phyloP scores from a whole-genome alignment of 108 stramenopile genomes.

The Discostella pseudostelligera region DNA sequence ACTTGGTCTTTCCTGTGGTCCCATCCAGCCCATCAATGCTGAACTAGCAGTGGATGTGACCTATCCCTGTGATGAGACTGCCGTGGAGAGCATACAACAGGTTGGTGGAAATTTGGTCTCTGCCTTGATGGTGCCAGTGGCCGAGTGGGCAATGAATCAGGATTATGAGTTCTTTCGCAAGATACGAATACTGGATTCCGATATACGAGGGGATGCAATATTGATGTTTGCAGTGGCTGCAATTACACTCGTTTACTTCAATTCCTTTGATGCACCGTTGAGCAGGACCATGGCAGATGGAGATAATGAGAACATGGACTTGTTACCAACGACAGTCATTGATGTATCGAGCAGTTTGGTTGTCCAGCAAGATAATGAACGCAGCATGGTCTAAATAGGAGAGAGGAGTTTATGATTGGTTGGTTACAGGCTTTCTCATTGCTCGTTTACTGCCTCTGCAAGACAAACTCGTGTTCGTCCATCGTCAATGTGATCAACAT shows the following conservation, averaged over 20 bases:
- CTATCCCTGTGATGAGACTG: conserved; percentile 64
- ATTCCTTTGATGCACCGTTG: conserved; percentile 52
- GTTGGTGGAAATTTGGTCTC: conserved; percentile 57
- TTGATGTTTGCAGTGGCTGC: conserved; percentile 47
- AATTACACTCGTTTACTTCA: conserved; percentile 48
- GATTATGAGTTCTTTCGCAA: conserved; percentile 51
- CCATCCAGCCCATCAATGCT: conserved; percentile 65
- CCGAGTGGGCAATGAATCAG: conserved; percentile 51
- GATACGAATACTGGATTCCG: conserved; percentile 39
- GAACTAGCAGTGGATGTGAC: conserved; percentile 70
- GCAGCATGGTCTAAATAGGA: too few relatives aligned
- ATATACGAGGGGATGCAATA: conserved; percentile 54
- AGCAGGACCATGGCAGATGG: conserved; percentile 49
- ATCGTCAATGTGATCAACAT: too few relatives aligned
- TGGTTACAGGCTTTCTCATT: too few relatives aligned
- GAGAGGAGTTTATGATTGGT: too few relatives aligned
- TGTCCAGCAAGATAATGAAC: too few relatives aligned
- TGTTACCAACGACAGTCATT: too few relatives aligned
- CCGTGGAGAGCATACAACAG: conserved; percentile 62
- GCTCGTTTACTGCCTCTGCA: too few relatives aligned
- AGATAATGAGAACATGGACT: conserved; percentile 1
- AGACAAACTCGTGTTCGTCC: too few relatives aligned
- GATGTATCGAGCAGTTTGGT: too few relatives aligned
- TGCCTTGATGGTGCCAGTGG: conserved; percentile 55
- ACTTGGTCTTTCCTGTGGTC: conserved; percentile 52